phyloP scores from a whole-genome alignment of 2,329 filamentous ascomycete species.

The Hypoxylon sp. region DNA sequence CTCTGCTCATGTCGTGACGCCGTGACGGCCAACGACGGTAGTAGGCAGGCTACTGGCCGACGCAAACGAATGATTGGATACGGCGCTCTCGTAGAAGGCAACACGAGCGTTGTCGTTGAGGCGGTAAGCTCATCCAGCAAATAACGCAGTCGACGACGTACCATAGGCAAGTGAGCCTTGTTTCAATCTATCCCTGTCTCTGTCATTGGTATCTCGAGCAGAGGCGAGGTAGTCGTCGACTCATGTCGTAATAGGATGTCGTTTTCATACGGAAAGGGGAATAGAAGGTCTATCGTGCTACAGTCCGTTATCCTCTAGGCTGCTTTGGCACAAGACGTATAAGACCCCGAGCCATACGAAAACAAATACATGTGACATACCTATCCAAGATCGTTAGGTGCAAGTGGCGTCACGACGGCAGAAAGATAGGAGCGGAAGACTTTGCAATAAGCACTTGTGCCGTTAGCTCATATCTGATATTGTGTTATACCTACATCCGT shows the following conservation, averaged over 20 bases:
- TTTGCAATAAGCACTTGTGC: conserved; percentile 25
- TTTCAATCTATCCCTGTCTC: not conserved
- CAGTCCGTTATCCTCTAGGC: not conserved
- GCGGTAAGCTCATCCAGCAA: conserved; percentile 31
- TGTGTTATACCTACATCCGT: conserved; percentile 1
- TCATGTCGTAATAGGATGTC: not conserved
- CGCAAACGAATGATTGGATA: conserved; percentile 22
- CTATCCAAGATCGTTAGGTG: not conserved
- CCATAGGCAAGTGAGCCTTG: conserved; percentile 1
- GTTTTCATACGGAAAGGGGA: not conserved
- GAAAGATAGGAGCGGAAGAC: conserved; percentile 8
- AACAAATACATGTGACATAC: not conserved
- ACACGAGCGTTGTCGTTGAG: conserved; percentile 33
- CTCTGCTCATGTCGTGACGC: conserved; percentile 34
- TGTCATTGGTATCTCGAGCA: not conserved
- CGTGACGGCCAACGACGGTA: conserved; percentile 30
- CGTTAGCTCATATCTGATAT: not conserved
- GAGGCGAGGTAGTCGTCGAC: not conserved
- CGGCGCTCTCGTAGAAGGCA: conserved; percentile 22
- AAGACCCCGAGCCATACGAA: not conserved
- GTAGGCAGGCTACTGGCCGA: conserved; percentile 28
- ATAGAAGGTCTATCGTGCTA: not conserved
- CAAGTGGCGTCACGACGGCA: not conserved
- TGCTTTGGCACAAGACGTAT: not conserved
- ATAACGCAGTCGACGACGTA: conserved; percentile 11